Evolutionary conservation across 495 filamentous ascomycete genomes (phyloP), one percentile per base, ranked within the genome.

Genomic region (Ascobolus immersus): DNA sequence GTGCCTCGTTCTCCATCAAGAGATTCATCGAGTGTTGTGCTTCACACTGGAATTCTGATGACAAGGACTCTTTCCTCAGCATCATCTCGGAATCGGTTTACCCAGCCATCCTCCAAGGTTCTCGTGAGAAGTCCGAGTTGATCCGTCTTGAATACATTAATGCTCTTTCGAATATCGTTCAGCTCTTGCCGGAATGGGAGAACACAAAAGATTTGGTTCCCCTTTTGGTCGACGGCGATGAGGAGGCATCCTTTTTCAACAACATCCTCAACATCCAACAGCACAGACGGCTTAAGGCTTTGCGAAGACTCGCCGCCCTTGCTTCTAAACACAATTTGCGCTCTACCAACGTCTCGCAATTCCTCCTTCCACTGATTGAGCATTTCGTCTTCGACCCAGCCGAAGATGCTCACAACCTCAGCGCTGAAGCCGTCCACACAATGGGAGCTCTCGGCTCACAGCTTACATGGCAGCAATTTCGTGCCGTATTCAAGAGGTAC

Each of bases 211-310:
- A 91, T 47, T 65, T 94, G 59, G 58, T 65, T 32, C 57, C 59
- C 0, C 61, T 96, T 15, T 65, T 84, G 21, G 67, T 71, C 21
- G 66, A 61, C 2, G 67, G 73, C 33, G 84, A 92, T 28, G 69
- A 90, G 24, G 79, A 93, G 45, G 74, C 80, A 2, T 86, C 74
- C 5, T 92, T 94, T 55, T 94, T 94, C 56, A 74, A 59, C 51
- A 90, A 92, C 40, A 65, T 92, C 25, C 60, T 94, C 10, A 79
- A 89, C 37, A 84, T 89, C 29, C 89, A 91, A 39, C 71, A 82
- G 28, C 74, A 86, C 35, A 70, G 80, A 41, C 77, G 89, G 40
- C 62, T 86, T 17, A 67, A 78, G 36, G 86, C 89, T 7, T 53
- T 94, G 15, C 73, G 76, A 27, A 58, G 77, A 28, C 55, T 96